A percentile compares a stretch with the other conserved stretches of the same genome.
These are phyloP conservation scores for Furcasterigmium furcatum DNA, from an alignment of 2,329 filamentous ascomycete genomes.

Conservation along the genomic window DNA sequence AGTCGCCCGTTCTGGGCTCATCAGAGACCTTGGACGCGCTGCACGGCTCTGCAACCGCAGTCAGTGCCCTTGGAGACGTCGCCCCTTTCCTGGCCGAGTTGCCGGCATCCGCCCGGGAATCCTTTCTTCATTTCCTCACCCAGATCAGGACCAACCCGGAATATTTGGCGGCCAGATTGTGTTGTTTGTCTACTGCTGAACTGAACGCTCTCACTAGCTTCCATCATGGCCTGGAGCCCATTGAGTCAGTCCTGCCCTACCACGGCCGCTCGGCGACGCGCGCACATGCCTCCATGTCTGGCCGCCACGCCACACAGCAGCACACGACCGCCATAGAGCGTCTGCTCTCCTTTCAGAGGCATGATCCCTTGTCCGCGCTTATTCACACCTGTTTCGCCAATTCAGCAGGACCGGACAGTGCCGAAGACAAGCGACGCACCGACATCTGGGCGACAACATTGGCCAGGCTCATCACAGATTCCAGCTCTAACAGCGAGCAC, in stretches of 20 bases:
- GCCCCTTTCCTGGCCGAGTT: conserved; percentile 69
- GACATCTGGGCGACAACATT: conserved; percentile 88
- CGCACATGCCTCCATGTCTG: conserved; percentile 37
- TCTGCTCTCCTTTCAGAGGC: conserved; percentile 82
- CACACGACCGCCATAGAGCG: conserved; percentile 71
- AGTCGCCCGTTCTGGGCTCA: conserved; percentile 44
- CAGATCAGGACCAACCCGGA: conserved; percentile 82
- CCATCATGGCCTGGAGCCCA: conserved; percentile 73
- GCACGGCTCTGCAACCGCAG: background rate
- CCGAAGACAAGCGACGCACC: conserved; percentile 75
- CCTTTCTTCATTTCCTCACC: conserved; percentile 75
- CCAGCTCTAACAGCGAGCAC: conserved; percentile 72
- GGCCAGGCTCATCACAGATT: conserved; percentile 75
- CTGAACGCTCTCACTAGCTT: conserved; percentile 74
- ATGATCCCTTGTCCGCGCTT: conserved; percentile 80
- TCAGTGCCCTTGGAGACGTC: background rate
- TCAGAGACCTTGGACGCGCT: conserved; percentile 9
- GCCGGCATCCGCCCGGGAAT: conserved; percentile 69
- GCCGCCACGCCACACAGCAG: conserved; percentile 23
- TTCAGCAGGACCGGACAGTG: conserved; percentile 75
- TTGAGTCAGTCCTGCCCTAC: conserved; percentile 73
- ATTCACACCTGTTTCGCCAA: conserved; percentile 89
- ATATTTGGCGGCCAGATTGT: conserved; percentile 81
- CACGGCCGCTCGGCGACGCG: conserved; percentile 41
- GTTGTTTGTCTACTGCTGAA: conserved; percentile 71